Percentiles rank a stretch among this genome's conserved stretches.
phyloP scores from a whole-genome alignment of 176 grass and related monocot species.

The Aechmea fasciata region DNA sequence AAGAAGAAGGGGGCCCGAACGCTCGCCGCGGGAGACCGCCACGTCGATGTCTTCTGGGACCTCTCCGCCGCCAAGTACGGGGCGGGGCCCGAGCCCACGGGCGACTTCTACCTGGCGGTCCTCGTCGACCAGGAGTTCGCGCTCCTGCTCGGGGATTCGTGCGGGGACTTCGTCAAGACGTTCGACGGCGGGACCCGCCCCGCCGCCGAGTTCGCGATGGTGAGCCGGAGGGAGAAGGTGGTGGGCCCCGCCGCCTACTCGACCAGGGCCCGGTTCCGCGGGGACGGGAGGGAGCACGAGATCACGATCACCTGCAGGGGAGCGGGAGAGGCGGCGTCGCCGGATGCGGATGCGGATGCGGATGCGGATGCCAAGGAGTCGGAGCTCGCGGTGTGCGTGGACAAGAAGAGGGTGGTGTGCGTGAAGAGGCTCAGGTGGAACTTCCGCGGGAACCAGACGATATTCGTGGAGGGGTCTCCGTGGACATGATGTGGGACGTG shows the following conservation, averaged over 20 bases:
- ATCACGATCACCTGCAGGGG: conserved; percentile 50
- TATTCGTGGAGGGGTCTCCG: conserved; percentile 80
- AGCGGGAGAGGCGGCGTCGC: not conserved
- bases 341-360: not conserved
- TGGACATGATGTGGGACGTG: conserved; percentile 95
- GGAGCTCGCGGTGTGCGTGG: conserved; percentile 62
- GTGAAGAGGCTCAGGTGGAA: conserved; percentile 53
- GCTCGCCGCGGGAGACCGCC: not conserved
- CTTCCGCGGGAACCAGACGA: conserved; percentile 83
- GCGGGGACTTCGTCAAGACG: conserved; percentile 48
- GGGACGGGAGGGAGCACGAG: conserved; percentile 66
- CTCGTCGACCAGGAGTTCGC: conserved; percentile 51
- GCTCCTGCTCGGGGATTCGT: conserved; percentile 57
- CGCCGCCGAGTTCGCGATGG: conserved; percentile 22
- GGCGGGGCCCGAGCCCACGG: conserved; percentile 37
- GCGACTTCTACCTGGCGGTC: conserved; percentile 61
- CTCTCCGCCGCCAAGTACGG: conserved; percentile 40
- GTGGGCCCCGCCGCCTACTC: conserved; percentile 35
- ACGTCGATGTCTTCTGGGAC: conserved; percentile 74
- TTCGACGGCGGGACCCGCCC: conserved; percentile 41
- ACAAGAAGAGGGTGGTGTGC: conserved; percentile 64
- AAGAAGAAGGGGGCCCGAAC: conserved; percentile 45
- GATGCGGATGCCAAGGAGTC: conserved; percentile 14
- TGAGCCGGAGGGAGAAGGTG: conserved; percentile 47
- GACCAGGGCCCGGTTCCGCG: conserved; percentile 43